Percentiles rank a stretch among this genome's conserved stretches.
These are phyloP conservation scores for Scutellaria baicalensis DNA, from an alignment of 257 asterid species.

Conservation along the genomic window DNA sequence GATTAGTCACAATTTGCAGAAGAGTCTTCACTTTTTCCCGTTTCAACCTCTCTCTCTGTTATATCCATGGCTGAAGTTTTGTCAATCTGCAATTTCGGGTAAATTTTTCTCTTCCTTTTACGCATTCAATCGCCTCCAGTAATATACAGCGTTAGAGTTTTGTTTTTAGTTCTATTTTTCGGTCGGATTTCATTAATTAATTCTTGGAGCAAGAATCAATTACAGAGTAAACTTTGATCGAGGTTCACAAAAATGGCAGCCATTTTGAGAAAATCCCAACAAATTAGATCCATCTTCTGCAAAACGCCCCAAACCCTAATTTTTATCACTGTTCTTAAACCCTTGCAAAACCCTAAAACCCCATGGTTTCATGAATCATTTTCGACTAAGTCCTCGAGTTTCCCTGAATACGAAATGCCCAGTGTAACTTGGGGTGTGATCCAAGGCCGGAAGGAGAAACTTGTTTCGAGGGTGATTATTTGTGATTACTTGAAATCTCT, in stretches of 20 bases:
- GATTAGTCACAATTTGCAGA: background rate
- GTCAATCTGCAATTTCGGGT: slow-evolving; percentile 8
- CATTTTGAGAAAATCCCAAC: slow-evolving; percentile 31
- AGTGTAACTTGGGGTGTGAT: slow-evolving; percentile 82
- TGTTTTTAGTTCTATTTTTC: background rate
- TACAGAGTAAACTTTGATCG: background rate
- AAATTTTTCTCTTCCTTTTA: background rate
- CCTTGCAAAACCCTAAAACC: slow-evolving; percentile 46
- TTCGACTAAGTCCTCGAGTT: slow-evolving; percentile 50
- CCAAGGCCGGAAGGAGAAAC: slow-evolving; percentile 68
- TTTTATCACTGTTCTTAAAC: slow-evolving; percentile 25
- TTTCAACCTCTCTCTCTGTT: background rate
- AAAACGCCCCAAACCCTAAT: slow-evolving; percentile 13
- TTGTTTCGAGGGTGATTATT: slow-evolving; percentile 74
- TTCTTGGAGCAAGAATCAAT: background rate
- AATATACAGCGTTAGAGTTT: background rate
- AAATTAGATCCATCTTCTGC: slow-evolving; percentile 18
- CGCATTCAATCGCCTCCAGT: background rate
- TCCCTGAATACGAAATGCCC: slow-evolving; percentile 90
- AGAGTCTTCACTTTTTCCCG: background rate
- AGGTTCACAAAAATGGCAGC: slow-evolving; percentile 35
- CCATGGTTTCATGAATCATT: slow-evolving; percentile 19
- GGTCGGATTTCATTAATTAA: background rate
- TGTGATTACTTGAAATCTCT: slow-evolving; percentile 75
- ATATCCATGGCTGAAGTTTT: background rate